Base-by-base conservation (phyloP, 225 moss, liverwort and hornwort genomes). In the Lunularia cruciata region DNA sequence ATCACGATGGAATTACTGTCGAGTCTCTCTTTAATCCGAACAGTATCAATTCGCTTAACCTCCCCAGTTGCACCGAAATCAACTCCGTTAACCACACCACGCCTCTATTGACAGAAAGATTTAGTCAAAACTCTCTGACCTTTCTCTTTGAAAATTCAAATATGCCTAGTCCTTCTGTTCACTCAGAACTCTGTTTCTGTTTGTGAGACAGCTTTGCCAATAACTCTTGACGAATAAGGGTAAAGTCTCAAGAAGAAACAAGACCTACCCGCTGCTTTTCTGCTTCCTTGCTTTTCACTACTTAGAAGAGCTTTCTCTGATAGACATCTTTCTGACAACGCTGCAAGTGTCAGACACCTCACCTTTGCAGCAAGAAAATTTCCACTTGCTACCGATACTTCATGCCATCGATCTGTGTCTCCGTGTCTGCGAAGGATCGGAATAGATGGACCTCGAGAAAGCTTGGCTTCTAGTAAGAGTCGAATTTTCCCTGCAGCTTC, bases 351-450 rank as follows among this genome's bases (percentile, higher is more conserved):
- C 39, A 28, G 14, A 0, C 4, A 63, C 57, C 68, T 72, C 57
- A 89, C 94, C 94, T 94, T 94, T 38, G 94, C 88, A 75, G 94
- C 81, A 48, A 94, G 87, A 76, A 87, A 94, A 65, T 94, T 94
- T 70, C 94, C 94, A 72, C 94, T 91, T 63, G 90, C 87, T 67
- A 87, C 85, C 14, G 79, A 79, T 38, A 79, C 79, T 70, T 91
- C 90, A 72, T 86, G 90, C 71, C 94, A 86, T 48, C 94, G 87
- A 70, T 91, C 94, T 59, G 53, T 85, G 34, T 88, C 71, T 65
- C 84, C 87, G 57, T 87, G 94, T 57, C 89, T 85, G 53, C 90
- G 87, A 62, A 94, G 86, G 60, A 87, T 91, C 12, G 90, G 94
- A 75, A 94, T 91, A 51, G 87, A 88, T 60, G 94, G 90, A 47